Conservation (phyloP, 2,329 filamentous ascomycete species). For the Paecilomyces fulvus region DNA sequence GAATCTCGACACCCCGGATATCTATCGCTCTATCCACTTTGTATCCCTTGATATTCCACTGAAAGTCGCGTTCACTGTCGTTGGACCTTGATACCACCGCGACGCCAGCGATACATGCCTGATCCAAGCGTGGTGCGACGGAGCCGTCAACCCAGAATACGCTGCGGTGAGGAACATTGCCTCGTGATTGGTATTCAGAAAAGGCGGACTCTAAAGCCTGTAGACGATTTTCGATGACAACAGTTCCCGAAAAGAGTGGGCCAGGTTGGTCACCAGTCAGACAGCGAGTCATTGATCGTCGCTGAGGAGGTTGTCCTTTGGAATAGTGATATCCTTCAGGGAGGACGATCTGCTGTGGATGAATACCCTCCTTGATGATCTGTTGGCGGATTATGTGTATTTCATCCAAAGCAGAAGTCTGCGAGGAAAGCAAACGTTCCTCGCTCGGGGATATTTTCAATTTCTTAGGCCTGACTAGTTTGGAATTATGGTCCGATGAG, state of each 20-base stretch:
- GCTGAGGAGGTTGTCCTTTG: background rate
- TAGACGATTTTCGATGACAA: background rate
- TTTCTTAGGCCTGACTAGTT: background rate
- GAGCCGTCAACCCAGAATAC: background rate
- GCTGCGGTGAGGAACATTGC: background rate
- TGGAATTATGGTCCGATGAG: background rate
- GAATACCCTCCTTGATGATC: background rate
- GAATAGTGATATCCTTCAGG: background rate
- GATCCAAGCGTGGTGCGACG: background rate
- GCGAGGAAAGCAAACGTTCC: background rate
- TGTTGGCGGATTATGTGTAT: background rate
- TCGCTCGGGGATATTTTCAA: background rate
- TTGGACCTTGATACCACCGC: background rate
- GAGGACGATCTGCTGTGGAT: background rate
- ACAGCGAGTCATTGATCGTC: background rate
- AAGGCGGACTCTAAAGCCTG: background rate
- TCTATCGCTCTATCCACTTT: background rate
- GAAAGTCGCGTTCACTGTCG: background rate
- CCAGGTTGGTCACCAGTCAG: too few relatives aligned
- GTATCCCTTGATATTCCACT: background rate
- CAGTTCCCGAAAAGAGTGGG: background rate
- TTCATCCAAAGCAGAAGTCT: background rate
- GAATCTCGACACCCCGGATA: background rate
- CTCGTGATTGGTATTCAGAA: background rate
- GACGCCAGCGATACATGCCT: background rate